Base-by-base conservation (phyloP, 208 protist genomes). In the Strigomonas culicis region DNA sequence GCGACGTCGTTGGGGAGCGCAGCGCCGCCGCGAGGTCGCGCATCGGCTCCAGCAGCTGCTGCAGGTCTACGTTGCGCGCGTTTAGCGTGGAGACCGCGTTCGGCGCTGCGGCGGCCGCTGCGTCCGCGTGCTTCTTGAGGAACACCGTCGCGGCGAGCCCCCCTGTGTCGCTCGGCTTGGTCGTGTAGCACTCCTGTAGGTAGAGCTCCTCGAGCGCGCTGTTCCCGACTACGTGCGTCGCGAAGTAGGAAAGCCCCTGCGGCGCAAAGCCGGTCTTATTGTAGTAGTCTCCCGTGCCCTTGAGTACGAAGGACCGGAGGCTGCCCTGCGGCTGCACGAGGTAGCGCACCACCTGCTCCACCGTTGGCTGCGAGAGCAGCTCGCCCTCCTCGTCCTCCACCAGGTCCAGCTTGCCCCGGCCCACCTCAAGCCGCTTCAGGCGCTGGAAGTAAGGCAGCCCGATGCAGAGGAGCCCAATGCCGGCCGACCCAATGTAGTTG, bases 161-260 rank as follows among this genome's bases (percentile, higher is more conserved):
- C 0, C 65, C 70, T 0, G 59, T n/a, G 44, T 61, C 36, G 0
- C 17, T 53, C 0, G 70, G 68, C 63, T 74, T 80, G 8, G 79
- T 82, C 30, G 53, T 82, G 67, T 73, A 86, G 50, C 79, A 86
- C 24, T 82, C 73, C 57, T 82, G 75, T 62, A 86, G 47, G 58
- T 70, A 82, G 11, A 86, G 70, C 52, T 71, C 60, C 49, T 61
- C 56, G 19, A 86, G 60, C 10, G 55, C 39, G 34, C 63, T 72
- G 49, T 57, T 34, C 2, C 66, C 69, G 2, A 82, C 66, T 0
- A 82, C 67, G 32, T 58, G 55, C 21, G 63, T 60, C 0, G 74
- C 66, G 63, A 86, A 82, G 25, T 56, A 17, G 19, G 63, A 30
- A 28, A 86, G 21, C 22, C 72, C 70, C 0, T 70, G 47, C 4